Evolutionary conservation across 345 rosid genomes (phyloP).

Genomic region (Mallotus nudiflorus): DNA sequence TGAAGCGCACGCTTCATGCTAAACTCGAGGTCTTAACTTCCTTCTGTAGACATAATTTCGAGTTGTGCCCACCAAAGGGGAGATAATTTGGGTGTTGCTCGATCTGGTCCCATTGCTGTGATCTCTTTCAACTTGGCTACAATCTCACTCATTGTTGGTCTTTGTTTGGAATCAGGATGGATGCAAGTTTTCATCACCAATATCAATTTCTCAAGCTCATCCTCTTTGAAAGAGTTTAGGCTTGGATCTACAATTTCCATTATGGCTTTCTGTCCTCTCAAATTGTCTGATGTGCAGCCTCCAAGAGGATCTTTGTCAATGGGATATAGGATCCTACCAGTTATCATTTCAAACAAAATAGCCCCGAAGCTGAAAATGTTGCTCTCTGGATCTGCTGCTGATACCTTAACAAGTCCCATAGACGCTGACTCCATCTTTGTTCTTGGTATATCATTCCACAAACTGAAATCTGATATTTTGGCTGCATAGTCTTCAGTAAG

Average conservation of each 20-base stretch:
- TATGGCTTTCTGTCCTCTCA: conserved; percentile 41
- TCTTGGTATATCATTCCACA: conserved; percentile 47
- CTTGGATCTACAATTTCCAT: conserved; percentile 67
- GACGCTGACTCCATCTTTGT: conserved; percentile 51
- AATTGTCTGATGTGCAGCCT: conserved; percentile 51
- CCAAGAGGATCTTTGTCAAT: conserved; percentile 42
- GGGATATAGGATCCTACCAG: conserved; percentile 61
- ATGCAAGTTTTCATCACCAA: conserved; percentile 66
- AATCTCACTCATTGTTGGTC: conserved; percentile 63
- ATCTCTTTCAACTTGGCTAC: conserved; percentile 61
- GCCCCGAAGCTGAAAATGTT: conserved; percentile 69
- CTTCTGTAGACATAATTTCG: conserved; percentile 69
- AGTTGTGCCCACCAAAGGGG: conserved; percentile 99
- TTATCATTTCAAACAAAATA: conserved; percentile 69
- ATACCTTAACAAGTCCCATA: conserved; percentile 36
- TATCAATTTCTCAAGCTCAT: conserved; percentile 45
- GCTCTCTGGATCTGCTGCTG: conserved; percentile 39
- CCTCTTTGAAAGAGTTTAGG: conserved; percentile 55
- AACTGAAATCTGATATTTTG: conserved; percentile 75
- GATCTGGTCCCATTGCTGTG: conserved; percentile 65
- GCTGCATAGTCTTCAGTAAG: conserved; percentile 95
- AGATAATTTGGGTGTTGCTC: conserved; percentile 71
- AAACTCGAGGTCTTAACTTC: conserved; percentile 30
- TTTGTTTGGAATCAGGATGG: conserved; percentile 49
- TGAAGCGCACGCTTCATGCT: neutral